Percentiles rank a stretch among this genome's conserved stretches.
Evolutionary conservation across 179 eudicot genomes (phyloP).

Genomic region (Beta corolliflora): DNA sequence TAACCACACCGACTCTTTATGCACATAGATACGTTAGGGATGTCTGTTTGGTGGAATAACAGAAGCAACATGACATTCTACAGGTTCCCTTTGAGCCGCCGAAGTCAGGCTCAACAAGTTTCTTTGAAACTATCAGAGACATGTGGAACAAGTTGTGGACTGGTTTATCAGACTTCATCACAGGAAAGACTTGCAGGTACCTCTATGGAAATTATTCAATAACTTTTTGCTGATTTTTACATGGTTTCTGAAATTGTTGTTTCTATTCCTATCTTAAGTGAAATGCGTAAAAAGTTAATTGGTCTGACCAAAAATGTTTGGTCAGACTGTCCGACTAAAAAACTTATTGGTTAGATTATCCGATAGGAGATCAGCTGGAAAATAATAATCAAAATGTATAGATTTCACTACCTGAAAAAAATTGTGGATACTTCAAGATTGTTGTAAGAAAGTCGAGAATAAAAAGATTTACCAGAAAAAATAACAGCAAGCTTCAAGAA

Average conservation of each 20-base stretch:
- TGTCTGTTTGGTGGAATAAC: neutral
- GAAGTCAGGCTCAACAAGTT: slow-evolving; percentile 49
- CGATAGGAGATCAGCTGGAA: neutral
- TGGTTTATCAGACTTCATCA: slow-evolving; percentile 67
- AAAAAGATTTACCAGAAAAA: neutral
- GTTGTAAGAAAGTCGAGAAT: neutral
- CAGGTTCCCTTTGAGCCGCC: slow-evolving; percentile 80
- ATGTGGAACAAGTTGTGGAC: slow-evolving; percentile 73
- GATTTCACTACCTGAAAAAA: neutral
- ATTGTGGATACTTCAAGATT: neutral
- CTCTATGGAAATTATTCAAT: neutral
- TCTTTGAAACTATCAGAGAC: slow-evolving; percentile 63
- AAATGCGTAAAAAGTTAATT: too few species aligned
- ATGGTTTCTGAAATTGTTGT: neutral
- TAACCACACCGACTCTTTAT: neutral
- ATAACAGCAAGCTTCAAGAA: neutral
- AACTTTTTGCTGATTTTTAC: neutral
- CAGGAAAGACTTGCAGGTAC: slow-evolving; percentile 90
- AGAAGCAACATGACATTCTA: neutral
- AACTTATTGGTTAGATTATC: too few species aligned
- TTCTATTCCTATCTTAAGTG: neutral
- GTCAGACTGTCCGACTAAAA: too few species aligned
- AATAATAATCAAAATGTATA: neutral
- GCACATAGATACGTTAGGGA: neutral
- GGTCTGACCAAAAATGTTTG: too few species aligned